phyloP scores from a whole-genome alignment of 2,329 filamentous ascomycete species.

The Stachybotrys echinatus region DNA sequence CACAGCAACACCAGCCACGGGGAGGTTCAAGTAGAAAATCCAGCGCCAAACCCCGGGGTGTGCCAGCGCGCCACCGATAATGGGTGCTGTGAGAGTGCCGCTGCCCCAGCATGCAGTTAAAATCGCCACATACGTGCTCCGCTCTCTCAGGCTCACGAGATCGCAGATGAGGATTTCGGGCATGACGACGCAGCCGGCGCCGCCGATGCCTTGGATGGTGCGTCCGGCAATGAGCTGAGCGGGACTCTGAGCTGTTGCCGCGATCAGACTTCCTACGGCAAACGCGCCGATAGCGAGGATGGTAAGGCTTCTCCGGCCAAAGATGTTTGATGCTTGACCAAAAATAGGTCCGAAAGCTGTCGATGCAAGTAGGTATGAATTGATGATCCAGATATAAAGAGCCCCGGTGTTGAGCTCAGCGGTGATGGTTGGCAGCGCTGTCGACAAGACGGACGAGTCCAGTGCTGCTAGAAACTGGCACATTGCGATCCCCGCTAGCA shows the following conservation, averaged over 20 bases:
- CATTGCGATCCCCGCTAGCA: conserved; percentile 13
- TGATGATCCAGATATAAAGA: conserved; percentile 19
- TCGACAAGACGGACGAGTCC: conserved; percentile 22
- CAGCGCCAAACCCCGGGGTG: conserved; percentile 33
- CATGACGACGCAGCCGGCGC: conserved; percentile 13
- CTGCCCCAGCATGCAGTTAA: conserved; percentile 23
- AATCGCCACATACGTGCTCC: conserved; percentile 33
- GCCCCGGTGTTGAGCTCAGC: conserved; percentile 10
- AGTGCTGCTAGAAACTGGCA: conserved; percentile 16
- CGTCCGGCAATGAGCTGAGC: conserved; percentile 3
- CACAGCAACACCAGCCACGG: conserved; percentile 12
- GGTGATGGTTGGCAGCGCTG: conserved; percentile 20
- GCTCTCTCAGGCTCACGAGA: conserved; percentile 40
- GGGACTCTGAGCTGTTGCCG: background rate
- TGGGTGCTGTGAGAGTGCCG: conserved; percentile 20
- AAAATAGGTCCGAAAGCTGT: conserved; percentile 39
- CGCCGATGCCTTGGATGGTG: conserved; percentile 12
- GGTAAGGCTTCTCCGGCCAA: conserved; percentile 37
- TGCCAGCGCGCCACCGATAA: conserved; percentile 22
- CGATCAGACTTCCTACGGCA: conserved; percentile 11
- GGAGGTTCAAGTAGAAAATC: conserved; percentile 38
- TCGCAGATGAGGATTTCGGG: conserved; percentile 29
- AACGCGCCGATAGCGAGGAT: conserved; percentile 20
- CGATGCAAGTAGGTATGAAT: conserved; percentile 14
- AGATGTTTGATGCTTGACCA: conserved; percentile 43